phyloP scores from a whole-genome alignment of 768 basidiomycete genomes.

The Ephemerocybe angulata region DNA sequence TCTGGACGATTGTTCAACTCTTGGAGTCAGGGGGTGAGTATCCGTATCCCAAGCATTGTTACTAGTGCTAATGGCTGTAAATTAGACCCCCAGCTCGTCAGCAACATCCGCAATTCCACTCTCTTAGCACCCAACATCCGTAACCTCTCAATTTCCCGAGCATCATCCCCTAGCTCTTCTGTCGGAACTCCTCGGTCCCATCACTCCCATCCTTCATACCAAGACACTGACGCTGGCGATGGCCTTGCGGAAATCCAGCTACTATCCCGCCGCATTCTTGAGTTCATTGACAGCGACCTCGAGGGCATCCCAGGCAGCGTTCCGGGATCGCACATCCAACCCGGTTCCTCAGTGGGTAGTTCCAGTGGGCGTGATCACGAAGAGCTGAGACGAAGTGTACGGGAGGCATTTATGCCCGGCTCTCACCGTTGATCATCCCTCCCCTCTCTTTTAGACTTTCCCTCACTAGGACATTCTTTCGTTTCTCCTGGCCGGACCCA shows the following conservation, averaged over 20 bases:
- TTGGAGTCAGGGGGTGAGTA: constrained; percentile 86
- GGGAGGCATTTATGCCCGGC: constrained; percentile 73
- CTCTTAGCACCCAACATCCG: constrained; percentile 84
- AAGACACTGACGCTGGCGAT: constrained; percentile 80
- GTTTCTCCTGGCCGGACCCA: constrained; percentile 9
- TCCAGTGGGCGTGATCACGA: constrained; percentile 68
- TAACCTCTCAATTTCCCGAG: constrained; percentile 69
- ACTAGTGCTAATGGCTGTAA: background rate
- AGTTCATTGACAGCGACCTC: constrained; percentile 75
- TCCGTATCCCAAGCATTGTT: background rate
- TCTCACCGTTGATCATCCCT: constrained; percentile 45
- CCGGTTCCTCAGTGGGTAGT: constrained; percentile 64
- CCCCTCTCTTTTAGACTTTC: constrained; percentile 11
- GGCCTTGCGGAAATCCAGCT: constrained; percentile 90
- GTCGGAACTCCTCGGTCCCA: constrained; percentile 72
- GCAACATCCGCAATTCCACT: constrained; percentile 82
- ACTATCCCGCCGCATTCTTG: constrained; percentile 79
- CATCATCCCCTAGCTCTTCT: constrained; percentile 68
- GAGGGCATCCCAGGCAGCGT: constrained; percentile 62
- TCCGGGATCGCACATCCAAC: constrained; percentile 62
- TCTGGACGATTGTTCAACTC: constrained; percentile 98
- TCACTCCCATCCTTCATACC: constrained; percentile 69
- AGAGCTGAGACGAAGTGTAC: constrained; percentile 75
- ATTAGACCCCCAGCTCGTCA: constrained; percentile 81
- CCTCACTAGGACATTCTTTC: constrained; percentile 15